These are phyloP conservation scores for Trypanosoma lewisi DNA, from an alignment of 208 protist species.

Conservation along the genomic window DNA sequence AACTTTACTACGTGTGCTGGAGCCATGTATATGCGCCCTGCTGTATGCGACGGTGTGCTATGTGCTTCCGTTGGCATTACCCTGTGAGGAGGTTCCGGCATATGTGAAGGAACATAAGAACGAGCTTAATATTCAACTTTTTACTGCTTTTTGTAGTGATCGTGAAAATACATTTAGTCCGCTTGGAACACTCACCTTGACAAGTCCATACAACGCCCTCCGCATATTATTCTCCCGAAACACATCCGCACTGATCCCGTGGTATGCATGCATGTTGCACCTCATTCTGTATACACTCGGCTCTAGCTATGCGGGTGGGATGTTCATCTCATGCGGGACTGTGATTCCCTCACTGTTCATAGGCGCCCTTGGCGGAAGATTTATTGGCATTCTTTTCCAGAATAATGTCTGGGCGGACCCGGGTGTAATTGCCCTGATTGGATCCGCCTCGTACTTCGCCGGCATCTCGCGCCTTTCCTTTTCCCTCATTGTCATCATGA, in stretches of 20 bases:
- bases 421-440: slow-evolving; percentile 78
- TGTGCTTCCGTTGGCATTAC: slow-evolving; percentile 45
- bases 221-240: slow-evolving; percentile 61
- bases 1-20: slow-evolving; percentile 47
- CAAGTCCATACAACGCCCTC: slow-evolving; percentile 62
- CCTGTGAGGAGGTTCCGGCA: slow-evolving; percentile 42
- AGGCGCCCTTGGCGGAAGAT: slow-evolving; percentile 42
- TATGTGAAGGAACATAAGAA: slow-evolving; percentile 34
- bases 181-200: slow-evolving; percentile 60
- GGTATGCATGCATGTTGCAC: slow-evolving; percentile 49
- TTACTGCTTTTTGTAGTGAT: slow-evolving; percentile 46
- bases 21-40: slow-evolving; percentile 45
- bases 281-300: slow-evolving; percentile 60
- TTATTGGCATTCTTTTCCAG: slow-evolving; percentile 46
- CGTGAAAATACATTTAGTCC: slow-evolving; percentile 55
- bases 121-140: slow-evolving; percentile 48
- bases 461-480: slow-evolving; percentile 86
- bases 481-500: slow-evolving; percentile 84
- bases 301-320: slow-evolving; percentile 64
- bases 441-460: slow-evolving; percentile 73
- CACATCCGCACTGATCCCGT: slow-evolving; percentile 42
- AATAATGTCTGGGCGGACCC: slow-evolving; percentile 62
- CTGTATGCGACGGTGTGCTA: slow-evolving; percentile 51
- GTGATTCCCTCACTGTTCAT: slow-evolving; percentile 66
- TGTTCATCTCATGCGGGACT: slow-evolving; percentile 72